phyloP scores from a whole-genome alignment of 352 stramenopile genomes.

The Phytophthora crassamura region DNA sequence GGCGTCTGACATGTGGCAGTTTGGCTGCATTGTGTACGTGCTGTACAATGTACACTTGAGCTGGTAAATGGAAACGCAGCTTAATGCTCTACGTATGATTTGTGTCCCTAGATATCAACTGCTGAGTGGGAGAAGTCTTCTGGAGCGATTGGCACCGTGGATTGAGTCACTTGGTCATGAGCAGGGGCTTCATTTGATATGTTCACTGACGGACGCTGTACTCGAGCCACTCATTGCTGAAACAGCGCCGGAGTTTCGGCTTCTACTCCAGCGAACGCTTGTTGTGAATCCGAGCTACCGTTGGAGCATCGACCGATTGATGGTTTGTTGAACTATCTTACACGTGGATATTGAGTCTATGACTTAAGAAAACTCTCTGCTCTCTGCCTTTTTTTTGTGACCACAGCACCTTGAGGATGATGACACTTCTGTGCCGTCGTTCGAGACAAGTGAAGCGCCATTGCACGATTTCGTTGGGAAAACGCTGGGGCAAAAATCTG shows the following conservation, averaged over 20 bases:
- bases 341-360: not conserved
- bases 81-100: not conserved
- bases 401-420: slow-evolving; percentile 20
- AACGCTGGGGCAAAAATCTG: slow-evolving; percentile 31
- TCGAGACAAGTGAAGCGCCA: slow-evolving; percentile 15
- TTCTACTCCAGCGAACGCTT: slow-evolving; percentile 55
- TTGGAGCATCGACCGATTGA: slow-evolving; percentile 55
- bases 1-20: slow-evolving; percentile 76
- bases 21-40: slow-evolving; percentile 75
- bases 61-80: too few relatives aligned
- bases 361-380: not conserved
- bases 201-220: slow-evolving; percentile 58
- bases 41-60: not conserved
- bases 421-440: not conserved
- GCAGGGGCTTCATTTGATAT: slow-evolving; percentile 62
- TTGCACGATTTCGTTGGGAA: slow-evolving; percentile 29
- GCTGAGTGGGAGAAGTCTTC: slow-evolving; percentile 47
- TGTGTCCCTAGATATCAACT: slow-evolving; percentile 52
- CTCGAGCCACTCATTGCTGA: slow-evolving; percentile 45
- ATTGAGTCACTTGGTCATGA: slow-evolving; percentile 37
- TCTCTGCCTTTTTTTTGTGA: not conserved
- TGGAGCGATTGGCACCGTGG: slow-evolving; percentile 59
- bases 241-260: slow-evolving; percentile 37
- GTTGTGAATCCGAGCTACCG: slow-evolving; percentile 51
- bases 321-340: slow-evolving; percentile 34